Evolutionary conservation across 192 early-diverging fungal genomes (phyloP).

Genomic region (Entophlyctis luteolus): DNA sequence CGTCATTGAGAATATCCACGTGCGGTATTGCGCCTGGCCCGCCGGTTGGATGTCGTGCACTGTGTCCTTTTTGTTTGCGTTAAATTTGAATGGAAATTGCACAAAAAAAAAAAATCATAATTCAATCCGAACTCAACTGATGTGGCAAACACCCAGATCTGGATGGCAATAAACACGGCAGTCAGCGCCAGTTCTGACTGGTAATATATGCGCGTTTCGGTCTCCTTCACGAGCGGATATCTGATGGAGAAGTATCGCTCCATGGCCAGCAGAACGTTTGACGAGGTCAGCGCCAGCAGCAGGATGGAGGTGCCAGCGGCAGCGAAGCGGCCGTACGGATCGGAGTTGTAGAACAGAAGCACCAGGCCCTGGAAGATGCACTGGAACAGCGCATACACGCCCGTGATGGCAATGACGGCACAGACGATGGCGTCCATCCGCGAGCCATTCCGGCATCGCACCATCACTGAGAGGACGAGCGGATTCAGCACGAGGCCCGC

Average conservation of each 20-base stretch:
- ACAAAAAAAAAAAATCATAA: background rate
- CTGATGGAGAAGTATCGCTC: background rate
- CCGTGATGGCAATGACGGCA: background rate
- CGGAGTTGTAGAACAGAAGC: background rate
- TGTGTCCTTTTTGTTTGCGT: background rate
- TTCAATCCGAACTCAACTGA: background rate
- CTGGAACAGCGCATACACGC: background rate
- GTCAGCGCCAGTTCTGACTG: background rate
- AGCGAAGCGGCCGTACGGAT: background rate
- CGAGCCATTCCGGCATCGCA: background rate
- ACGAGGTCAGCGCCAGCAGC: background rate
- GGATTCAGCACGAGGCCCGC: background rate
- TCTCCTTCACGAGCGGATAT: background rate
- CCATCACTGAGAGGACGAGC: background rate
- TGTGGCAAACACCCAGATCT: background rate
- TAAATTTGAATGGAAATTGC: background rate
- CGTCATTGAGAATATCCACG: background rate
- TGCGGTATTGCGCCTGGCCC: background rate
- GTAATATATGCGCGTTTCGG: background rate
- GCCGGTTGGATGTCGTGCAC: background rate
- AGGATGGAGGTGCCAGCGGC: background rate
- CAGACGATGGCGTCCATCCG: background rate
- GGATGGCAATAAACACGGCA: background rate
- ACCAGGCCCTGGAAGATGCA: background rate
- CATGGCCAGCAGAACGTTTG: background rate